Evolutionary conservation across 257 asterid genomes (phyloP), one percentile per base, ranked within the genome.

Genomic region (Coffea canephora): DNA sequence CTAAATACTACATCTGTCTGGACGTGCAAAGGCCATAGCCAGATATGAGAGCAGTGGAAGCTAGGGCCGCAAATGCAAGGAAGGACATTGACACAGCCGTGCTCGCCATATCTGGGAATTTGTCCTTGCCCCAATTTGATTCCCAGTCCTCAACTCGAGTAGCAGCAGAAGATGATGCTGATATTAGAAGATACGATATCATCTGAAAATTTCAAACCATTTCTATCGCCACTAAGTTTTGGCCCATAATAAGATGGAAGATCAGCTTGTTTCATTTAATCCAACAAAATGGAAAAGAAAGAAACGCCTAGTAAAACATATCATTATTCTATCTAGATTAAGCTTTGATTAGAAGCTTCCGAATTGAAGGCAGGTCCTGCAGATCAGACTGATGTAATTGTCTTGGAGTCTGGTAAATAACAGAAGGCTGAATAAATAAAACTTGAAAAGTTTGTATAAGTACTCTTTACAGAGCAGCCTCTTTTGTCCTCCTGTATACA

Each of bases 141-240:
- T 87, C 86, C 98, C 98, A 95, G 84, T 93, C 97, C 11, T 89
- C 92, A 7, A 93, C 80, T 69, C 96, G 89, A 19, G 91, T 88
- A 13, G 92, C 79, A n/a, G 97, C 92, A 8, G 98, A 91, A 49
- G 98, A 95, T 73, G 98, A 93, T n/a, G 98, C 96, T 0, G 98
- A 95, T 82, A 95, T 85, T 78, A 95, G 94, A 84, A 95, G 94
- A 88, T 95, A 95, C 41, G 98, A 86, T 23, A 95, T 85, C 73
- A 89, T 78, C 98, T 93, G 97, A 39, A 71, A 64, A 70, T 77
- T 66, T 77, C 76, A 77, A 82, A 69, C 41, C 64, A 78, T 36
- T 34, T 65, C 16, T 10, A 39, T 39, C 5, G 4, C 13, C 39
- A 18, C 16, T 15, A 39, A 78, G 39, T 52, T 73, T 73, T 55